Evolutionary conservation across 352 stramenopile species (phyloP), one percentile per base, ranked within the genome.

Genomic region (Phytopythium litorale): DNA sequence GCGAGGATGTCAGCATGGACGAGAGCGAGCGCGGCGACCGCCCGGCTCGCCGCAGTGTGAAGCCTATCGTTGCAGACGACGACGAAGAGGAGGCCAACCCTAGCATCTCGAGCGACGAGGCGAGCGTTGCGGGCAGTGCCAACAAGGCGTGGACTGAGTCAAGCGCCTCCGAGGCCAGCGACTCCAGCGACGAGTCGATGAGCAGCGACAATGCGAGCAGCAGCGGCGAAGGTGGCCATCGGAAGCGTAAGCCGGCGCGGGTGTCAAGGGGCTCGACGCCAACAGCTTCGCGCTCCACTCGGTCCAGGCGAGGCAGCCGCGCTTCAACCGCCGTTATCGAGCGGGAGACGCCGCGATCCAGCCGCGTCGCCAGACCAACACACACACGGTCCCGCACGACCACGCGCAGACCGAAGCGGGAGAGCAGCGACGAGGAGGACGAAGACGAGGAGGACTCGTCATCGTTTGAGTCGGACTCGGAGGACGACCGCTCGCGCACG

Each of bases 121-220:
- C 8, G 73, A 83, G 58, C 85, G 74, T 11, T 66, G 55, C 54
- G 43, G 66, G 65, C 30, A 88, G 76, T 33, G 72, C 67, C 23
- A 90, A 88, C 56, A 87, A 89, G 56, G 73, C 72, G 46, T 87
- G 79, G 77, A 79, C 72, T 7, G 82, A 86, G 46, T 85, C 73
- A 45, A 88, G 81, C 49, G 84, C 68, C 7, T 88, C 78, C 12
- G 84, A 78, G 55, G 87, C 73, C 45, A 87, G 81, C 33, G 72
- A 75, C 21, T 91, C 79, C 1, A 89, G 79, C 59, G 70, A 85
- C 13, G 72, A 78, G 12, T 76, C 73, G 12, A 73, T 73, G 46
- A 74, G 77, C 21, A 75, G 58, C 23, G 82, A 80, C 35, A 74
- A 68, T n/a, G 75, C 63, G 23, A 85, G 72, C 57, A 74, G 74